A percentile compares a stretch with the other conserved stretches of the same genome.
These are phyloP conservation scores for Pichia sorboxylosa DNA, from an alignment of 1,139 yeast species.

Conservation along the genomic window DNA sequence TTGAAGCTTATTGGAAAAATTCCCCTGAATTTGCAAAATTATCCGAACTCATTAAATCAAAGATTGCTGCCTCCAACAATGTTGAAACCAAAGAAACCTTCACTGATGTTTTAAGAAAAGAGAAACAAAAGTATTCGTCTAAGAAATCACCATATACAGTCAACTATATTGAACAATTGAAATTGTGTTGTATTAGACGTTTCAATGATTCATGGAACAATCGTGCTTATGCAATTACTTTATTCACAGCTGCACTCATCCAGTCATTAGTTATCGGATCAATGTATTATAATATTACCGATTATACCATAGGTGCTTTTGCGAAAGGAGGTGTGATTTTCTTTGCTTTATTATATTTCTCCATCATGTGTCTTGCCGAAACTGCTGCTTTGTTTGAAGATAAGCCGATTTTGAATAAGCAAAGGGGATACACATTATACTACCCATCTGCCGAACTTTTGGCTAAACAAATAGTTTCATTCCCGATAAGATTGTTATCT, in stretches of 20 bases:
- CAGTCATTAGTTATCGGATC: slow-evolving; percentile 33
- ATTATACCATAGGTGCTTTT: slow-evolving; percentile 27
- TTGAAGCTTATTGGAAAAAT: slow-evolving; percentile 38
- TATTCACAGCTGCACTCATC: slow-evolving; percentile 35
- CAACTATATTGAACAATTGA: slow-evolving; percentile 33
- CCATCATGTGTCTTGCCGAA: slow-evolving; percentile 32
- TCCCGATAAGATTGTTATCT: slow-evolving; percentile 28
- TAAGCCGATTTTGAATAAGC: slow-evolving; percentile 34
- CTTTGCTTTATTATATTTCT: slow-evolving; percentile 33
- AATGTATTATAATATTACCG: slow-evolving; percentile 27
- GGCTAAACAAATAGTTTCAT: slow-evolving; percentile 30
- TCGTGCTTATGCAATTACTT: slow-evolving; percentile 34
- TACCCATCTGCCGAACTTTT: slow-evolving; percentile 37
- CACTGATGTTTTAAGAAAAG: slow-evolving; percentile 17
- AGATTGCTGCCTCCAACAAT: slow-evolving; percentile 16
- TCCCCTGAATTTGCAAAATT: slow-evolving; percentile 28
- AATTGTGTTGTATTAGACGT: slow-evolving; percentile 34
- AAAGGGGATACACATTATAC: slow-evolving; percentile 32
- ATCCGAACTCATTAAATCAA: slow-evolving; percentile 28
- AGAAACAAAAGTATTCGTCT: slow-evolving; percentile 26
- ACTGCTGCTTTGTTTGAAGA: slow-evolving; percentile 31
- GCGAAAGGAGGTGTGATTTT: slow-evolving; percentile 31
- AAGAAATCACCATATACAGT: slow-evolving; percentile 33
- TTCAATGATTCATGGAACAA: slow-evolving; percentile 39
- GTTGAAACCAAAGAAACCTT: not conserved